Evolutionary conservation across 148 eudicot species (phyloP), one percentile per base, ranked within the genome.

Genomic region (Arbutus unedo): DNA sequence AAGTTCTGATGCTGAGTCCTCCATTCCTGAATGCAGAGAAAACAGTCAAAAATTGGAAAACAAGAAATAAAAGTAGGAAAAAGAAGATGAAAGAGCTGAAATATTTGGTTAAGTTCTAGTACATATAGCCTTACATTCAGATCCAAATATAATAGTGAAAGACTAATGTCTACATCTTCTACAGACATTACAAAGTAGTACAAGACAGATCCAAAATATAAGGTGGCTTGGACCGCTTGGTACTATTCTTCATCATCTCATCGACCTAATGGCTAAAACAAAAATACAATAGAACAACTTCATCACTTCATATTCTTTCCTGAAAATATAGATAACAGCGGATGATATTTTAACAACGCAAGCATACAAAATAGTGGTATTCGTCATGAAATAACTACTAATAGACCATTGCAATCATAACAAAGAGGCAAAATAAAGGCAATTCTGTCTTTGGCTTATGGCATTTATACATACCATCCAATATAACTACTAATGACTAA

Each of bases 1-100:
- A 78, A 31, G 91, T 70, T 74, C 87, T 87, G 41, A 78, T 43
- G 53, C 67, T 48, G 66, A 85, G 74, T 66, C 84, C 87, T 89
- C 76, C 86, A 49, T 72, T 81, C 79, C 93, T 91, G 76, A 47
- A 83, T 80, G 73, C 78, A 38, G 13, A 79, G 54, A 15, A 21
- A 76, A 55, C 15, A 45, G 41, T 8, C 21, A 79, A 47, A 59
- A 8, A 6, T 19, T 23, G 3, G 50, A 13, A 3, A 5, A 47
- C 4, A 60, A 15, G 74, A 57, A 15, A 49, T 19, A 43, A 7
- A 83, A 41, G 54, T 7, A 16, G 31, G 53, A 44, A 72, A 49
- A 51, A 5, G 18, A 67, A 47, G 16, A 48, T 62, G 74, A 64
- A 5, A 45, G 6, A 41, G 10, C 44, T 4, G 14, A 56, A 78